Evolutionary conservation across 176 grass and related monocot genomes (phyloP), one percentile per base, ranked within the genome.

Genomic region (Ampelocalamus luodianensis): DNA sequence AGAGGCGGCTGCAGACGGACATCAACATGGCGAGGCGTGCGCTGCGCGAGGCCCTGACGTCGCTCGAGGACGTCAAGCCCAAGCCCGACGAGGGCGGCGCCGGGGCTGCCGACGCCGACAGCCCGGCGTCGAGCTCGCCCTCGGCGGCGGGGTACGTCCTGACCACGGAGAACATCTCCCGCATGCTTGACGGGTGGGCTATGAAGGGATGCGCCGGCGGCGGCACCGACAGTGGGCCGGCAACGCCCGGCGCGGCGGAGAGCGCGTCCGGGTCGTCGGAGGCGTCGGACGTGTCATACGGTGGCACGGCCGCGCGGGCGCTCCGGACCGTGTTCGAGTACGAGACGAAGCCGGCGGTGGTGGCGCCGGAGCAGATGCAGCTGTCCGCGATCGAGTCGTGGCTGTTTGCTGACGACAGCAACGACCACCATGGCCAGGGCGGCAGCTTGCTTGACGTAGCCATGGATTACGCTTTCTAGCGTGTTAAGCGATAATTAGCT

Each of bases 1-100:
- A 95, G 89, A 75, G 87, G 75, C 62, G 90, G 8, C 76, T 97
- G 18, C 95, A 97, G 81, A 97, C 91, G 7, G 89, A 97, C 87
- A 91, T 95, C 82, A 74, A 90, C 92, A 84, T 86, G 67, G 95
- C 92, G 1, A 92, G 92, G 65, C 90, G 88, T 62, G 92, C 90
- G 46, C 84, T 97, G 1, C 77, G 82, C 5, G 89, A 97, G 60
- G 95, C 95, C 0, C 78, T 95, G 1, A 87, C 89, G 29, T 82
- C 89, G 34, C 82, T 89, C 15, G 86, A 85, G 17, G 89, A 79
- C 84, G 18, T 51, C 39, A 79, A 87, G 78, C 58, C 65, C 44
- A n/a, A 5, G 72, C 42, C 0, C 65, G 66, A 79, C 27, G 61
- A 20, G 6, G 62, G 36, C 1, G n/a, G 5, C 39, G 46, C 1